Percentiles rank a stretch among this genome's conserved stretches.
Evolutionary conservation across 805 yeast genomes (phyloP).

Genomic region (Saturnispora halmiae): DNA sequence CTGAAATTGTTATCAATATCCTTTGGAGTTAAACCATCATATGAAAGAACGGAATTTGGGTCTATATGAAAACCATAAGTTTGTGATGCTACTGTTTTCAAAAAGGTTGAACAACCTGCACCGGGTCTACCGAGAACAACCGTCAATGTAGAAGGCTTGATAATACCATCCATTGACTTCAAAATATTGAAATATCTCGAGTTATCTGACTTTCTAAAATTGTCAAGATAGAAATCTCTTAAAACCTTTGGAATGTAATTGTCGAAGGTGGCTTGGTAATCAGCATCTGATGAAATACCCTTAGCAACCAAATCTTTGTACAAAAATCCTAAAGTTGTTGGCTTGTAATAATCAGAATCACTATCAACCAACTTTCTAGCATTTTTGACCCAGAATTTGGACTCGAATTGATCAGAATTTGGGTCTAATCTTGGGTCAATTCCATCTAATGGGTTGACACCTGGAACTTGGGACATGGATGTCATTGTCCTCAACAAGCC

Average conservation of each 20-base stretch:
- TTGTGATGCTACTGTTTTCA: slow-evolving; percentile 50
- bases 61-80: slow-evolving; percentile 51
- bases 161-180: slow-evolving; percentile 57
- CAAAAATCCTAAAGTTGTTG: slow-evolving; percentile 49
- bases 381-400: slow-evolving; percentile 62
- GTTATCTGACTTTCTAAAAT: slow-evolving; percentile 23
- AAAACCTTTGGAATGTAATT: slow-evolving; percentile 33
- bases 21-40: slow-evolving; percentile 44
- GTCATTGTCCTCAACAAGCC: slow-evolving; percentile 32
- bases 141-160: slow-evolving; percentile 55
- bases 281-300: slow-evolving; percentile 61
- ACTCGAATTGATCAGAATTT: slow-evolving; percentile 44
- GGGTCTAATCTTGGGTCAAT: slow-evolving; percentile 48
- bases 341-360: slow-evolving; percentile 57
- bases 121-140: slow-evolving; percentile 78
- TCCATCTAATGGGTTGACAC: slow-evolving; percentile 31
- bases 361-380: slow-evolving; percentile 41
- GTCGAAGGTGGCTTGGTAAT: slow-evolving; percentile 51
- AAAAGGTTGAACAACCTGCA: slow-evolving; percentile 65
- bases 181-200: slow-evolving; percentile 40
- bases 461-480: slow-evolving; percentile 46
- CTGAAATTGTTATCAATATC: slow-evolving; percentile 46
- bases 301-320: slow-evolving; percentile 50
- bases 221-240: slow-evolving; percentile 22
- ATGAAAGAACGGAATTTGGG: slow-evolving; percentile 37